Percentiles rank a stretch among this genome's conserved stretches.
Evolutionary conservation across 495 filamentous ascomycete species (phyloP).

Genomic region (Penicillium paradoxum): DNA sequence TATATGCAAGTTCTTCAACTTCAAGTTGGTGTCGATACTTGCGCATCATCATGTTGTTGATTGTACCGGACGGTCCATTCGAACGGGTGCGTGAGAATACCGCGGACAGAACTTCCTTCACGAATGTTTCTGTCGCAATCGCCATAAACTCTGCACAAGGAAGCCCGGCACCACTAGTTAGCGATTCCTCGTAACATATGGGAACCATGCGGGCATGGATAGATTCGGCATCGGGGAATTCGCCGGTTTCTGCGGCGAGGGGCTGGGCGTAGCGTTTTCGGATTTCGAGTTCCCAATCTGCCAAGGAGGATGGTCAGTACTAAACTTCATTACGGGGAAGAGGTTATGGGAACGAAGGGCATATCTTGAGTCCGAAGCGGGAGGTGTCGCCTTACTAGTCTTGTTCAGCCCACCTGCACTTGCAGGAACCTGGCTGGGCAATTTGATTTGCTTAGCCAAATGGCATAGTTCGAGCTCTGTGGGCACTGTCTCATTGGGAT

Average conservation of each 20-base stretch:
- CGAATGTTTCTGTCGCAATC: slow-evolving; percentile 82
- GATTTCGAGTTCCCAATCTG: slow-evolving; percentile 88
- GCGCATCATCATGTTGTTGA: slow-evolving; percentile 70
- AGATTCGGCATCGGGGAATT: slow-evolving; percentile 79
- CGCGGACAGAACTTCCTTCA: slow-evolving; percentile 79
- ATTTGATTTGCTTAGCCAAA: slow-evolving; percentile 58
- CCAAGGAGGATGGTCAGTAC: slow-evolving; percentile 17
- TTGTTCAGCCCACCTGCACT: slow-evolving; percentile 80
- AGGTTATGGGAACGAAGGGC: slow-evolving; percentile 2
- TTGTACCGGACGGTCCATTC: slow-evolving; percentile 69
- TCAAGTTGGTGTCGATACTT: slow-evolving; percentile 69
- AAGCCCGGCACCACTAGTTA: slow-evolving; percentile 64
- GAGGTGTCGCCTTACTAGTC: slow-evolving; percentile 63
- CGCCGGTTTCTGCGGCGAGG: slow-evolving; percentile 80
- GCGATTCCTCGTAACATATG: slow-evolving; percentile 88
- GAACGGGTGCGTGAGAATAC: slow-evolving; percentile 73
- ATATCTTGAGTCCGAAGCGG: slow-evolving; percentile 2
- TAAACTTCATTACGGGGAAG: not conserved
- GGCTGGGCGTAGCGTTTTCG: slow-evolving; percentile 86
- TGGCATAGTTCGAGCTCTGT: slow-evolving; percentile 66
- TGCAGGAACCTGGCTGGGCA: slow-evolving; percentile 69
- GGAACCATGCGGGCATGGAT: slow-evolving; percentile 85
- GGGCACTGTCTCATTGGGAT: slow-evolving; percentile 58
- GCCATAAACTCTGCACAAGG: slow-evolving; percentile 83
- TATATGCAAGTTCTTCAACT: slow-evolving; percentile 63